phyloP scores from a whole-genome alignment of 176 grass and related monocot species.

The Cenchrus americanus region DNA sequence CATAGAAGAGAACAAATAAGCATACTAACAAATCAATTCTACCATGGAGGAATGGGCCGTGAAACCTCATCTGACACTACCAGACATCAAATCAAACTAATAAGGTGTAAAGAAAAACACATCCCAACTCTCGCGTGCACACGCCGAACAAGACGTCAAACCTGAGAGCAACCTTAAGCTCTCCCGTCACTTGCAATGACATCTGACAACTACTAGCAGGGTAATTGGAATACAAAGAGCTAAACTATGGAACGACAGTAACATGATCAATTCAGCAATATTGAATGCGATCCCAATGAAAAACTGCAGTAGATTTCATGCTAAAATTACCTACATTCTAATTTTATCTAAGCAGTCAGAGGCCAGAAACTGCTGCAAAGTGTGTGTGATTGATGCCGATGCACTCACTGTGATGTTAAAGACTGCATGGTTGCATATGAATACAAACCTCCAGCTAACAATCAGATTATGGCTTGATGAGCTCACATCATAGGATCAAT shows the following conservation, averaged over 20 bases:
- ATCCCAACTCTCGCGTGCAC: background rate
- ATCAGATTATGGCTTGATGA: background rate
- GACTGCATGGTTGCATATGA: background rate
- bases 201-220: background rate
- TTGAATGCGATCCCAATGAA: background rate
- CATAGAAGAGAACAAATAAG: slow-evolving; percentile 22
- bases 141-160: slow-evolving; percentile 8
- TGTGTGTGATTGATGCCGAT: background rate
- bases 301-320: background rate
- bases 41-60: background rate
- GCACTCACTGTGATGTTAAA: background rate
- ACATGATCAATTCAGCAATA: background rate
- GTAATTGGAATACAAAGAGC: background rate
- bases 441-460: slow-evolving; percentile 7
- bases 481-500: slow-evolving; percentile 4
- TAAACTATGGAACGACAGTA: background rate
- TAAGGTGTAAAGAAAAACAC: background rate
- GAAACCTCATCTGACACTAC: background rate
- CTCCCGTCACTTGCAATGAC: background rate
- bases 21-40: slow-evolving; percentile 13
- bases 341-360: background rate
- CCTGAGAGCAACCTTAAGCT: slow-evolving; percentile 15
- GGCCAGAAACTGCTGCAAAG: background rate
- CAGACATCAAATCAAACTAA: background rate
- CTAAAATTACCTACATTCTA: background rate